Conservation (phyloP, 306 rosid species). For the Notholithocarpus densiflorus region DNA sequence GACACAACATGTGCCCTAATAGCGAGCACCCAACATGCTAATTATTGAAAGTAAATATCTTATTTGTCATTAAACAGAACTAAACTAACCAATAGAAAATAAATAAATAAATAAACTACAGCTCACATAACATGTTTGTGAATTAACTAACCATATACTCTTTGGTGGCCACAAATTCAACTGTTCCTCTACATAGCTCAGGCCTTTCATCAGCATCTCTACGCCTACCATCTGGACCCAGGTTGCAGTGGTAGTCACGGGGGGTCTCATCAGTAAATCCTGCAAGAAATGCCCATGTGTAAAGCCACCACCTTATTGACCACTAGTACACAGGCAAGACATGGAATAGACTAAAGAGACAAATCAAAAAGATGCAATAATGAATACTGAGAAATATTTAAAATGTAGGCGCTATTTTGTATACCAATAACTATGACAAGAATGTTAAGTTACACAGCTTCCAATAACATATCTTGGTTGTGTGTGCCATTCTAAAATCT, state of each 20-base stretch:
- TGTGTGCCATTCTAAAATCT: background rate
- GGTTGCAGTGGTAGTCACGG: slow-evolving; percentile 95
- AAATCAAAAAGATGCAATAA: background rate
- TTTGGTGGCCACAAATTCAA: slow-evolving; percentile 92
- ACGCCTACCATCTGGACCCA: slow-evolving; percentile 98
- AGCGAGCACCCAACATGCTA: background rate
- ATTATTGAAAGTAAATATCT: background rate
- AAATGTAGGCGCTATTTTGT: background rate
- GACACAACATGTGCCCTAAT: background rate
- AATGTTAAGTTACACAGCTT: background rate
- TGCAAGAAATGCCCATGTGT: slow-evolving; percentile 29
- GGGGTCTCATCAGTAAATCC: slow-evolving; percentile 99
- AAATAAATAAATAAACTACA: background rate
- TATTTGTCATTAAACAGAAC: background rate
- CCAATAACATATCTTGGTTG: no score
- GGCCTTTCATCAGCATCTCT: slow-evolving; percentile 98
- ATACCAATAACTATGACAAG: background rate
- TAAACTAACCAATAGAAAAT: background rate
- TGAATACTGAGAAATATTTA: background rate
- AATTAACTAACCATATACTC: slow-evolving; percentile 82
- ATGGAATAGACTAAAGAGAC: no score
- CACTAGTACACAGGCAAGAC: no score
- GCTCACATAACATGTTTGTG: background rate
- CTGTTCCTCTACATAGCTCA: slow-evolving; percentile 95
- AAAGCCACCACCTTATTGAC: background rate